Evolutionary conservation across 306 rosid genomes (phyloP), one percentile per base, ranked within the genome.

Genomic region (Parietaria judaica): DNA sequence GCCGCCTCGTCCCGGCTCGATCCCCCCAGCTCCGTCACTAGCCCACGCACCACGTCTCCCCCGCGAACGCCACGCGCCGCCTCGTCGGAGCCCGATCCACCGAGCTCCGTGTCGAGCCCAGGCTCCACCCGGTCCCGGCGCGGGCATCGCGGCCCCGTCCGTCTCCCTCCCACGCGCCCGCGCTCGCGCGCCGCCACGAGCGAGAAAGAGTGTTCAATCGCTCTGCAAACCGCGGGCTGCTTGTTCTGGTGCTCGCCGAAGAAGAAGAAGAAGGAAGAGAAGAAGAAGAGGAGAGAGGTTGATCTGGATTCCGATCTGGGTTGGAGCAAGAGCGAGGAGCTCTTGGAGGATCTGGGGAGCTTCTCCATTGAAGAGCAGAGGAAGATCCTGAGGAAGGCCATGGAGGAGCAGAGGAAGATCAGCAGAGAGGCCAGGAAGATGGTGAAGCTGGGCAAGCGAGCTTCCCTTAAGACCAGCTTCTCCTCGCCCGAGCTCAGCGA

Each of bases 191-290:
- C 44, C 44, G 44, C 44, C 44, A 3, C 45, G 6, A 41, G 45
- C 45, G 7, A 8, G 7, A 8, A 41, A 3, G 13, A 46, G 50
- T 13, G 50, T 2, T 46, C 50, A 3, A 46, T 46, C 13, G 11
- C 13, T 13, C 50, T 46, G 8, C 50, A n/a, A 49, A 10, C 53
- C n/a, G 53, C n/a, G 9, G 45, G 45, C 45, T 49, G 92, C 14
- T 83, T 91, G 67, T 82, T 85, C 68, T 91, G 95, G 89, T 84
- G 89, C 51, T 83, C 92, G 23, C 89, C 95, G 9, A 87, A 85
- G 78, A 90, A 85, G 81, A 71, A 56, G 14, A 63, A 79, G n/a
- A 49, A 63, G 11, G 14, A 41, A 50, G 83, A 77, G 14, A 51
- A 64, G 36, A 5, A 14, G 51, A 83, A 66, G 70, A 81, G 72